Evolutionary conservation across 129 eudicot genomes (phyloP).

Genomic region (carrot (Daucus carota)): DH1_v3.0 NC_030382.2:44217501-44218000

Average conservation of each 20-base stretch:
- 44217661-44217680: background rate
- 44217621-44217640: background rate
- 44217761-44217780: no score
- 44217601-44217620: background rate
- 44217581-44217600: background rate
- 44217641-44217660: background rate
- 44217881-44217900: background rate
- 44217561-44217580: background rate
- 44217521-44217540: background rate
- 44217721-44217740: background rate
- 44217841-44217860: background rate
- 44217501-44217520: background rate
- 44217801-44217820: background rate
- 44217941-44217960: no score
- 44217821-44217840: background rate
- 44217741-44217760: background rate
- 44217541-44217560: background rate
- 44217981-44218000: background rate
- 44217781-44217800: no score
- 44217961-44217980: no score
- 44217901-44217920: background rate
- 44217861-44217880: background rate
- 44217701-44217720: no score
- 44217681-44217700: background rate
- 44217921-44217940: background rate